Evolutionary conservation across 2,329 filamentous ascomycete genomes (phyloP).

Genomic region (Golovinomyces cichoracearum): DNA sequence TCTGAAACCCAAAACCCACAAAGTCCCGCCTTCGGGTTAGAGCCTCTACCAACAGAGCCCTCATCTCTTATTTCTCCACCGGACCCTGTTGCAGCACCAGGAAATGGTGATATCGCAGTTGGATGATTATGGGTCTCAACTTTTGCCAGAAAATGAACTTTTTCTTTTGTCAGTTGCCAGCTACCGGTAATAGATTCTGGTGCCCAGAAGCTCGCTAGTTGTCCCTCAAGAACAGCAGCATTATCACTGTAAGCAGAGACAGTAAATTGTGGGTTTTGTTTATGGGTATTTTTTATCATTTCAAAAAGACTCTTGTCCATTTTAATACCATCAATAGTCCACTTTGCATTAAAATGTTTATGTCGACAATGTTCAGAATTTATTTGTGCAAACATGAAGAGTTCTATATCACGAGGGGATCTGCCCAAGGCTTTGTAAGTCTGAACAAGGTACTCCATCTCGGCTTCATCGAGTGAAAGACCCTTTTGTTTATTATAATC

Average conservation of each 20-base stretch:
- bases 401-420: constrained; percentile 54
- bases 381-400: constrained; percentile 99
- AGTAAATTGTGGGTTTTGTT: constrained; percentile 53
- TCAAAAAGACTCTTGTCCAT: constrained; percentile 66
- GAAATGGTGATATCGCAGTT: constrained; percentile 77
- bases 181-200: constrained; percentile 65
- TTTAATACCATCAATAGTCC: constrained; percentile 69
- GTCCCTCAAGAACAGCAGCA: constrained; percentile 66
- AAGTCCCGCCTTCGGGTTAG: constrained; percentile 74
- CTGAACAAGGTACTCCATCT: constrained; percentile 86
- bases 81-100: constrained; percentile 80
- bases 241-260: constrained; percentile 95
- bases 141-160: constrained; percentile 69
- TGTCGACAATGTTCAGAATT: constrained; percentile 71
- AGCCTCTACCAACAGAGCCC: constrained; percentile 77
- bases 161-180: constrained; percentile 69
- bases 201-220: constrained; percentile 53
- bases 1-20: constrained; percentile 90
- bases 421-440: constrained; percentile 40
- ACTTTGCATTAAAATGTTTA: constrained; percentile 91
- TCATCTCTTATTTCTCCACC: constrained; percentile 92
- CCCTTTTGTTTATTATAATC: constrained; percentile 66
- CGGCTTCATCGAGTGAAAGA: constrained; percentile 60
- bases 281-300: constrained; percentile 94
- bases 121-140: constrained; percentile 97